These are phyloP conservation scores for Coemansia sp. DNA, from an alignment of 192 early-diverging fungal genomes.

Conservation along the genomic window DNA sequence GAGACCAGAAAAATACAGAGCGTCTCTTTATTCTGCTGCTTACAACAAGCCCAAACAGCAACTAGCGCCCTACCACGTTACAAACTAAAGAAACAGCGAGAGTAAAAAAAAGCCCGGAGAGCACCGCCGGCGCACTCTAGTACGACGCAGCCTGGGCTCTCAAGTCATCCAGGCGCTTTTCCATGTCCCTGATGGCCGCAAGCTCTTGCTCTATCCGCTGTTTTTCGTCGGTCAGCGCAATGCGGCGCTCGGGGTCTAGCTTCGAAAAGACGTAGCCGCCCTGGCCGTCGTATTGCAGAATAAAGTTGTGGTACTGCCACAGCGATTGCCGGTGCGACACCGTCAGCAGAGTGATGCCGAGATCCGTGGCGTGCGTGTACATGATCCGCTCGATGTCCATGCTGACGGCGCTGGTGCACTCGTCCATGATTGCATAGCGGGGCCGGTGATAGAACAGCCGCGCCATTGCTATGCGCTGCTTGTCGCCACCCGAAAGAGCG, in stretches of 20 bases:
- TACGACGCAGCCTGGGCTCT: conserved; percentile 26
- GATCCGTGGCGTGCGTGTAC: conserved; percentile 75
- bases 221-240: conserved; percentile 92
- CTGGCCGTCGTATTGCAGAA: conserved; percentile 94
- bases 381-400: conserved; percentile 94
- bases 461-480: conserved; percentile 94
- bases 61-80: not conserved
- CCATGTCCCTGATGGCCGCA: conserved; percentile 36
- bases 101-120: not conserved
- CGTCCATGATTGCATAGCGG: conserved; percentile 93
- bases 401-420: conserved; percentile 89
- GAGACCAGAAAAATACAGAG: too few species aligned
- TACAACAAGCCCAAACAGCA: too few species aligned
- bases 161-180: conserved; percentile 37
- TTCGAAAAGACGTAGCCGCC: conserved; percentile 93
- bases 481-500: conserved; percentile 96
- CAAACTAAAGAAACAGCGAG: too few species aligned
- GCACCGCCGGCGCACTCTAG: conserved; percentile 1
- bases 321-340: conserved; percentile 93
- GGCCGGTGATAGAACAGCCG: conserved; percentile 96
- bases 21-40: too few species aligned
- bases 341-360: conserved; percentile 90
- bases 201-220: conserved; percentile 64
- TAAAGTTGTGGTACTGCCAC: conserved; percentile 97
- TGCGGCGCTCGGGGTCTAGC: conserved; percentile 82